These are phyloP conservation scores for Lactarius pseudohatsudake DNA, from an alignment of 768 basidiomycete genomes.

Conservation along the genomic window DNA sequence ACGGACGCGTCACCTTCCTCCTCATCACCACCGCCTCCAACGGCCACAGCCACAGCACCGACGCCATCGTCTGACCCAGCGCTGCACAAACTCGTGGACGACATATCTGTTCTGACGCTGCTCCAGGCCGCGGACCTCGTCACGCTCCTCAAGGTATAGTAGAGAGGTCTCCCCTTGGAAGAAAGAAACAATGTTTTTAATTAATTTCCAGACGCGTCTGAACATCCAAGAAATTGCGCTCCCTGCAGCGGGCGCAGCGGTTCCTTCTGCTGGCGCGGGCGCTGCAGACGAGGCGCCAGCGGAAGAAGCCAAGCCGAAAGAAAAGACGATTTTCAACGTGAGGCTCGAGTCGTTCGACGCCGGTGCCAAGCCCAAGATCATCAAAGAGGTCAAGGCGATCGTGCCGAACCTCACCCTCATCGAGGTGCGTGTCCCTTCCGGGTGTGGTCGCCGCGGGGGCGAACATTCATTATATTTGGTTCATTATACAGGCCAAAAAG, in stretches of 20 bases:
- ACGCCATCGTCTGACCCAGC: conserved; percentile 55
- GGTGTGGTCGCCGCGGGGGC: neutral
- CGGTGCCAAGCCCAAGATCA: conserved; percentile 91
- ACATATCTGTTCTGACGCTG: conserved; percentile 84
- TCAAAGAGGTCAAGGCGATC: conserved; percentile 94
- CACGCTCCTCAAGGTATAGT: conserved; percentile 77
- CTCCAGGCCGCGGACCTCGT: conserved; percentile 96
- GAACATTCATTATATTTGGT: neutral
- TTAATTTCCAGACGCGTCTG: conserved; percentile 66
- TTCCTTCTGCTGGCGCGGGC: conserved; percentile 58
- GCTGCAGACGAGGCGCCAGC: conserved; percentile 51
- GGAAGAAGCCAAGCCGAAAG: conserved; percentile 77
- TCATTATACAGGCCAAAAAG: conserved; percentile 82
- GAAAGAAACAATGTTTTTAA: neutral
- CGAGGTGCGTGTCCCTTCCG: conserved; percentile 61
- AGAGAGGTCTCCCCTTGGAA: neutral
- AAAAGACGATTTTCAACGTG: conserved; percentile 97
- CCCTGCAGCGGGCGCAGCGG: conserved; percentile 69
- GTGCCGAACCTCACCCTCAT: conserved; percentile 96
- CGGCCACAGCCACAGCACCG: neutral
- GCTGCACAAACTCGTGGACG: conserved; percentile 84
- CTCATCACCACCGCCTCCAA: conserved; percentile 37
- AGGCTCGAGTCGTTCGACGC: conserved; percentile 94
- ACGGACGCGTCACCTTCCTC: conserved; percentile 44
- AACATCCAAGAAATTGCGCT: conserved; percentile 98